A percentile compares a stretch with the other conserved stretches of the same genome.
Evolutionary conservation across 495 filamentous ascomycete species (phyloP).

Genomic region (Niebla homalea): DNA sequence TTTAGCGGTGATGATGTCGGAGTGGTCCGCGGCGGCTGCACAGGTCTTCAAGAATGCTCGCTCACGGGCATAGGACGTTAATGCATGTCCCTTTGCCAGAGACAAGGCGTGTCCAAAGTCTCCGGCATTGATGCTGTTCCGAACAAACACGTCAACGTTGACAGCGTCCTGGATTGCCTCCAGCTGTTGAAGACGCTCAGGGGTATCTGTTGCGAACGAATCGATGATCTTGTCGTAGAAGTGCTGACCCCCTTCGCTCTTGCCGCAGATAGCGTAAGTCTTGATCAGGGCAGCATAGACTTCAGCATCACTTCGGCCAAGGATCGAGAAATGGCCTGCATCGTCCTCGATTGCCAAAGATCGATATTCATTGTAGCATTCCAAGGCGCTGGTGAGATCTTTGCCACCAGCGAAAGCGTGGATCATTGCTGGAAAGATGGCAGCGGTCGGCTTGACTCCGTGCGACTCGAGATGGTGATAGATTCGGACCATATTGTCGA

Average conservation of each 20-base stretch:
- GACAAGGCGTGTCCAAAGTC: slow-evolving; percentile 53
- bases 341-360: slow-evolving; percentile 68
- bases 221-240: slow-evolving; percentile 68
- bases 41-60: slow-evolving; percentile 46
- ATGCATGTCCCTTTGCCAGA: slow-evolving; percentile 41
- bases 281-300: slow-evolving; percentile 82
- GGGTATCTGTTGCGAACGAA: slow-evolving; percentile 44
- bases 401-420: slow-evolving; percentile 69
- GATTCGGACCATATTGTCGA: slow-evolving; percentile 77
- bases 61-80: slow-evolving; percentile 34
- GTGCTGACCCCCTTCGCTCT: slow-evolving; percentile 59
- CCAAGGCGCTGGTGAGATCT: slow-evolving; percentile 77
- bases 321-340: slow-evolving; percentile 53
- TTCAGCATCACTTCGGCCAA: slow-evolving; percentile 61
- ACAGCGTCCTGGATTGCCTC: slow-evolving; percentile 54
- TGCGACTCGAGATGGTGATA: slow-evolving; percentile 80
- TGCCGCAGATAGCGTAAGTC: slow-evolving; percentile 69
- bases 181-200: slow-evolving; percentile 35
- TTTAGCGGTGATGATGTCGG: slow-evolving; percentile 54
- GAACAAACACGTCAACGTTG: slow-evolving; percentile 58
- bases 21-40: slow-evolving; percentile 65
- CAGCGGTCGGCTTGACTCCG: slow-evolving; percentile 55
- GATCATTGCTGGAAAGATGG: slow-evolving; percentile 86
- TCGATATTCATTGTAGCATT: slow-evolving; percentile 92
- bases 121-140: slow-evolving; percentile 49